Base-by-base conservation (phyloP, 2,329 filamentous ascomycete genomes). In the Trichoderma gracile region DNA sequence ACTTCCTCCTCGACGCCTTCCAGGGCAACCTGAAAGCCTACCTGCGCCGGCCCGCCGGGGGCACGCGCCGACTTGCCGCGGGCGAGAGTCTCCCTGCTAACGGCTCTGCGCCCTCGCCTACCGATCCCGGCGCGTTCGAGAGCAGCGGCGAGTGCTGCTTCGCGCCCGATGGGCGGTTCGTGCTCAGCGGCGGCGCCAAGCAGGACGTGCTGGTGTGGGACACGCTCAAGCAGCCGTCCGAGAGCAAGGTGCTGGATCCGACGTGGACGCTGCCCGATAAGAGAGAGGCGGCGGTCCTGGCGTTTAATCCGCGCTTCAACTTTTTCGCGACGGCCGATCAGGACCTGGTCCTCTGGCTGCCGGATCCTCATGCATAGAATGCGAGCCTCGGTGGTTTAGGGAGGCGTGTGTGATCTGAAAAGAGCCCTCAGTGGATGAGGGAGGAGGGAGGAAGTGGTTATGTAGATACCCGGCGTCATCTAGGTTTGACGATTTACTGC, bases 1-100 rank as follows among this genome's bases (percentile, higher is more conserved):
- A 99, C 76, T 96, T 95, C 72, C 80, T 99, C 2, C 81, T 99
- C n/a, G 95, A 99, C 74, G 91, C 94, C 1, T 98, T 97, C 74
- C 88, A 92, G 47, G 95, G 94, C 45, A 84, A 82, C 7, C 77
- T 98, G 23, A 91, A 89, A 72, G 89, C 91, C 10, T 93, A 90
- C 74, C 82, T 93, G 64, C 86, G 72, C 73, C 87, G 79, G 76
- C 85, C 77, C 68, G 82, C 77, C 75, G 87, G 78, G 65, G 81
- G 83, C 8, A 81, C 83, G 4, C 78, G 79, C 15, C 79, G 86
- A 12, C 74, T 83, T 2, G 84, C 82, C 3, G 78, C 81, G 0
- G 86, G 86, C 7, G 85, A 88, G 69, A 74, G 3, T 8, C n/a
- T 46, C 46, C 47, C 76, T 1, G 70, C 74, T 4, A 58, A 57